These are phyloP conservation scores for Candida parachauliodes DNA, from an alignment of 805 yeast genomes.

Conservation along the genomic window DNA sequence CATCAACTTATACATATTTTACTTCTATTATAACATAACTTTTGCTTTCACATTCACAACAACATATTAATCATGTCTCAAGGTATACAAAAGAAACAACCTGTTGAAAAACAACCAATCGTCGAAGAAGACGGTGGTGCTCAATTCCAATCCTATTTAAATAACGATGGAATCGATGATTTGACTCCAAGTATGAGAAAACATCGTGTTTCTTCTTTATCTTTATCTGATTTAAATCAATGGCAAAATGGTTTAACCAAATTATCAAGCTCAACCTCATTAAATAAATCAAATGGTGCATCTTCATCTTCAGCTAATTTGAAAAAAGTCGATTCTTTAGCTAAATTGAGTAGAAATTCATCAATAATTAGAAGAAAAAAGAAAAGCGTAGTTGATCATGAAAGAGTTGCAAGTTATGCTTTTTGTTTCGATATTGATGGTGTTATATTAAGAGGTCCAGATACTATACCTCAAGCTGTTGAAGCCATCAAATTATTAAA, in stretches of 20 bases:
- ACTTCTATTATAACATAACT: neutral
- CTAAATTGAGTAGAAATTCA: conserved; percentile 44
- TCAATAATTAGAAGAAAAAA: conserved; percentile 45
- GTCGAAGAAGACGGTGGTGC: conserved; percentile 12
- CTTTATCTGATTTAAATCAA: conserved; percentile 62
- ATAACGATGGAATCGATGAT: conserved; percentile 71
- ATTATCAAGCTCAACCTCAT: conserved; percentile 33
- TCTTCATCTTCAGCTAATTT: conserved; percentile 34
- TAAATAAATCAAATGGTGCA: conserved; percentile 27
- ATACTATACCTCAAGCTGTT: conserved; percentile 76
- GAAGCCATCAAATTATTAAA: conserved; percentile 69
- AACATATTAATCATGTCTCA: neutral
- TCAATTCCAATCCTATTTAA: conserved; percentile 52
- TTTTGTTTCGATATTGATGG: conserved; percentile 95
- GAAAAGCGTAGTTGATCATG: conserved; percentile 60
- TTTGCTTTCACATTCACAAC: neutral
- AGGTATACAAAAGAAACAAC: conserved; percentile 2
- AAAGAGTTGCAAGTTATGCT: conserved; percentile 75
- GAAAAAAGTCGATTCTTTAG: conserved; percentile 42
- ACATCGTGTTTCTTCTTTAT: conserved; percentile 61
- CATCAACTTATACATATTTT: too few relatives aligned
- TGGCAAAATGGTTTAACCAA: conserved; percentile 52
- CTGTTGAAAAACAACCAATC: conserved; percentile 4
- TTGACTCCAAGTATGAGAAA: conserved; percentile 60
- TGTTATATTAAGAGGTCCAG: conserved; percentile 80